Evolutionary conservation across 2,329 filamentous ascomycete species (phyloP), one percentile per base, ranked within the genome.

Genomic region (Cercospora sojina): DNA sequence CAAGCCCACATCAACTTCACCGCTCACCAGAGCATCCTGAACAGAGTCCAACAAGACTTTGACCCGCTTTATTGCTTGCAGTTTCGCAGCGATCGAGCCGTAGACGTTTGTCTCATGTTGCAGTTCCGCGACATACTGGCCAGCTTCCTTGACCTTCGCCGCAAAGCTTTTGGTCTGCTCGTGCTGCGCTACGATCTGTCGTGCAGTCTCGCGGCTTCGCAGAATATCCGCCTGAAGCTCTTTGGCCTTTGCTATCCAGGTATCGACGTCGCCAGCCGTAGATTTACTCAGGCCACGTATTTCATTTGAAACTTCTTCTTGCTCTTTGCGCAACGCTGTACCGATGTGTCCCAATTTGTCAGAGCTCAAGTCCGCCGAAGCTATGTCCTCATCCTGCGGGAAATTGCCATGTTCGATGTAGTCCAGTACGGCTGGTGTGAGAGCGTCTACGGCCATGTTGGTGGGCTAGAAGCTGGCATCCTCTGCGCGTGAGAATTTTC

Each of bases 241-340:
- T 78, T 92, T 92, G 57, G 93, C 92, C 77, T 95, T 92, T 60
- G 84, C 81, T 64, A 96, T 91, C 94, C 94, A 98, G 60, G 89
- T 86, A 75, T 92, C 90, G 59, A 97, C 90, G 74, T 96, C 90
- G 43, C 89, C 86, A 64, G 89, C 90, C 18, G 88, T 90, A 71
- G 92, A 88, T 75, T 88, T 86, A 78, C 93, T 96, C 68, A 95
- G 87, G 23, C 82, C 79, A 70, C 89, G 90, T 66, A 98, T 90
- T 73, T 96, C 89, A 67, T 85, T 80, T 88, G 87, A 85, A 61
- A 85, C 81, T 61, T 84, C 79, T 64, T 86, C 79, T 65, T 82
- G 82, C 12, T 84, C 84, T 68, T 82, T 80, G 9, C 80, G 77
- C 53, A 89, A 80, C 32, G 82, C 79, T 62, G 82, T 77, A 72